Evolutionary conservation across 2,329 filamentous ascomycete genomes (phyloP).

Genomic region (Ophioceras dolichostomum): DNA sequence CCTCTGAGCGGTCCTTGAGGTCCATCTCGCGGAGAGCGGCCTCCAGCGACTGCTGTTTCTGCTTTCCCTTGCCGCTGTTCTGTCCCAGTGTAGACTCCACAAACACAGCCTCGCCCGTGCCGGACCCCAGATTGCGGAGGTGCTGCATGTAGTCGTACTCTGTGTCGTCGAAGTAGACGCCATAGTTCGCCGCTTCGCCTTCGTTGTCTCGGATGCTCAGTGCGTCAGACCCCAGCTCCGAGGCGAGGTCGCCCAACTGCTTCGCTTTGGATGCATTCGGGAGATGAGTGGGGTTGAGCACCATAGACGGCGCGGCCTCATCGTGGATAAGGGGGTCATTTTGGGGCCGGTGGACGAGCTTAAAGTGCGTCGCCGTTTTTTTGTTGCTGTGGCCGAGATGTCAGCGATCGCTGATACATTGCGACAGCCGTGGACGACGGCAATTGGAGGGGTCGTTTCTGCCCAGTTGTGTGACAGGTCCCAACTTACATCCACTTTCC

Average conservation of each 20-base stretch:
- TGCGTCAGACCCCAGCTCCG: slow-evolving; percentile 59
- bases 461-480: not conserved
- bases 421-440: too few species aligned
- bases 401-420: not conserved
- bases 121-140: slow-evolving; percentile 72
- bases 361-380: slow-evolving; percentile 85
- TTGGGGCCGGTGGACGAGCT: slow-evolving; percentile 89
- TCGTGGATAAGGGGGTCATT: slow-evolving; percentile 97
- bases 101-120: slow-evolving; percentile 66
- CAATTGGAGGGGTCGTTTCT: not conserved
- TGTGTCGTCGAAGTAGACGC: slow-evolving; percentile 89
- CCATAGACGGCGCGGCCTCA: slow-evolving; percentile 74
- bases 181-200: slow-evolving; percentile 88
- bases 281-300: slow-evolving; percentile 58
- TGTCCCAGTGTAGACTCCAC: slow-evolving; percentile 53
- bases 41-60: slow-evolving; percentile 66
- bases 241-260: slow-evolving; percentile 62
- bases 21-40: slow-evolving; percentile 62
- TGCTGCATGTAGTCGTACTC: slow-evolving; percentile 99
- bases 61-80: slow-evolving; percentile 60
- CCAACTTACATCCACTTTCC: slow-evolving; percentile 56
- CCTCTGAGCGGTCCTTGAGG: slow-evolving; percentile 38
- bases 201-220: slow-evolving; percentile 70
- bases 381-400: slow-evolving; percentile 45
- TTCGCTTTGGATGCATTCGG: slow-evolving; percentile 42